Evolutionary conservation across 345 rosid genomes (phyloP).

Genomic region (Acer campestre): DNA sequence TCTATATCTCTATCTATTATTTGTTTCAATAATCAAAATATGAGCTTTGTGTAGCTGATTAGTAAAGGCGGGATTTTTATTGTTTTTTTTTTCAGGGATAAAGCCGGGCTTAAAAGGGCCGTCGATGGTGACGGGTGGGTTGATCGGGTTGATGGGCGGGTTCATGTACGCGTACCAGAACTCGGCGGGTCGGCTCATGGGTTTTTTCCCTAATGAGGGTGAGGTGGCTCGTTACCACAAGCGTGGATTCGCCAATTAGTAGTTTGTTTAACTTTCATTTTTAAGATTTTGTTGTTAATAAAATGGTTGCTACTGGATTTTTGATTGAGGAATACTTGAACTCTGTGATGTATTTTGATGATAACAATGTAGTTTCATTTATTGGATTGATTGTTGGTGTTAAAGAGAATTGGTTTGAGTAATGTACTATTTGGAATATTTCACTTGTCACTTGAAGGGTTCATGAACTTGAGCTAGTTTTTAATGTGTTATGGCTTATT

Average conservation of each 20-base stretch:
- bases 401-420: neutral
- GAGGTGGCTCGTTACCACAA: slow-evolving; percentile 79
- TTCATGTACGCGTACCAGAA: slow-evolving; percentile 99
- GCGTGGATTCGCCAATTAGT: slow-evolving; percentile 40
- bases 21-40: neutral
- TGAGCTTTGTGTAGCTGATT: neutral
- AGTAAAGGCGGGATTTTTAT: neutral
- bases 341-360: neutral
- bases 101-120: slow-evolving; percentile 91
- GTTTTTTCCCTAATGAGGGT: slow-evolving; percentile 85
- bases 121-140: slow-evolving; percentile 96
- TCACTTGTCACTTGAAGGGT: neutral
- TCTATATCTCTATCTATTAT: neutral
- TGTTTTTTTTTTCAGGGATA: slow-evolving; percentile 49
- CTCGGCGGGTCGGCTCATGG: slow-evolving; percentile 95
- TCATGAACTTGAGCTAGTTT: neutral
- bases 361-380: neutral
- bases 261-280: slow-evolving; percentile 7
- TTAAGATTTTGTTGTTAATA: slow-evolving; percentile 8
- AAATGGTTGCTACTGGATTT: neutral
- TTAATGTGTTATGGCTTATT: neutral
- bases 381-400: neutral
- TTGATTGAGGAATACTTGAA: neutral
- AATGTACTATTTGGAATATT: neutral
- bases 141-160: slow-evolving; percentile 97